These are phyloP conservation scores for Amphibolis antarctica DNA, from an alignment of 106 monocot species.

Conservation along the genomic window DNA sequence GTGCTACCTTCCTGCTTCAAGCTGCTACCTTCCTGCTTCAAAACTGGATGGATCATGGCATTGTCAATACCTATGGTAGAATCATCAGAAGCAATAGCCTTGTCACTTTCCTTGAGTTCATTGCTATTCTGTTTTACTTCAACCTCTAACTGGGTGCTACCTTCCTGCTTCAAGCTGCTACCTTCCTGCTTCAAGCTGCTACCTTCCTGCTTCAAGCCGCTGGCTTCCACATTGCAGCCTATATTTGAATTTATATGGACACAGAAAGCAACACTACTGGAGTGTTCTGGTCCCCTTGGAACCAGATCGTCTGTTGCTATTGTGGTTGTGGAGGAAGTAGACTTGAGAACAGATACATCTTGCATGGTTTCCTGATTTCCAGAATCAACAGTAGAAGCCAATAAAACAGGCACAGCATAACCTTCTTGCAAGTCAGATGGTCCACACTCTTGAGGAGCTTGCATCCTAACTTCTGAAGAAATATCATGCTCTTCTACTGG, in stretches of 20 bases:
- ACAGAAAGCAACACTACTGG: background rate
- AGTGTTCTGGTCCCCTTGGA: background rate
- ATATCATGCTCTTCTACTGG: background rate
- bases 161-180: too few relatives aligned
- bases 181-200: too few relatives aligned
- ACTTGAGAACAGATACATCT: too few relatives aligned
- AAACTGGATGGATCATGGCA: conserved; percentile 11
- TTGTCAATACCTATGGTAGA: background rate
- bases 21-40: too few relatives aligned
- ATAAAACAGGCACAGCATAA: conserved; percentile 5
- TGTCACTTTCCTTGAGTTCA: background rate
- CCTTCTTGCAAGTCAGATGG: conserved; percentile 2
- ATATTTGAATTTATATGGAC: background rate
- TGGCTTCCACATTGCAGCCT: background rate
- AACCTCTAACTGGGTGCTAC: too few relatives aligned
- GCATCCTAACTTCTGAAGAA: conserved; percentile 12
- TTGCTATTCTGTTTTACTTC: conserved; percentile 6
- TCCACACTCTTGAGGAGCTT: too few relatives aligned
- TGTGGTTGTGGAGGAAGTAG: background rate
- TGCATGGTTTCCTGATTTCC: conserved; percentile 1
- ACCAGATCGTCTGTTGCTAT: background rate
- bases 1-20: too few relatives aligned
- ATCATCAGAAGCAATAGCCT: conserved; percentile 7
- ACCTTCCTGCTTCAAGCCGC: too few relatives aligned
- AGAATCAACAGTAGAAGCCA: conserved; percentile 11